Percentiles rank a stretch among this genome's conserved stretches.
Evolutionary conservation across 192 early-diverging fungal genomes (phyloP).

Genomic region (Lobulomyces angularis): DNA sequence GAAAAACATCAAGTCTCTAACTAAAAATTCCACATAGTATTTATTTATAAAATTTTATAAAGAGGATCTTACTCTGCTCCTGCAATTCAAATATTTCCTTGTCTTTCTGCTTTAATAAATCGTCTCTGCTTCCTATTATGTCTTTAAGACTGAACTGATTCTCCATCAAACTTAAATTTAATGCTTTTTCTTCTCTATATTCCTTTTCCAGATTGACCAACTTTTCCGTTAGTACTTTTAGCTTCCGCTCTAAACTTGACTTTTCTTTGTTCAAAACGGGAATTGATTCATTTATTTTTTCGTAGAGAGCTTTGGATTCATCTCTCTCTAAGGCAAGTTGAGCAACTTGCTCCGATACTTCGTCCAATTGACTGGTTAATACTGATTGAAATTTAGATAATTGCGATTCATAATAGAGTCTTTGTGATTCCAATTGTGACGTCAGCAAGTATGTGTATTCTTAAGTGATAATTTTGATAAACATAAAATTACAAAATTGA

Average conservation of each 20-base stretch:
- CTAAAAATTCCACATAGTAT: no score
- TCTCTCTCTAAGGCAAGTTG: no score
- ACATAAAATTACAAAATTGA: slow-evolving; percentile 35
- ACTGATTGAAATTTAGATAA: slow-evolving; percentile 24
- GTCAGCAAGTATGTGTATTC: slow-evolving; percentile 77
- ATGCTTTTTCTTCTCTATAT: slow-evolving; percentile 58
- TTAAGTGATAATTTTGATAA: slow-evolving; percentile 58
- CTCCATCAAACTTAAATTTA: slow-evolving; percentile 38
- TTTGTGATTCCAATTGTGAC: slow-evolving; percentile 78
- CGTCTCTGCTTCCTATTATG: slow-evolving; percentile 40
- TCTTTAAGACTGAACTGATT: slow-evolving; percentile 54
- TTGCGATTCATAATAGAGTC: slow-evolving; percentile 68
- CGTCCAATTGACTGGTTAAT: no score
- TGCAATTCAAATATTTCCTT: slow-evolving; percentile 50
- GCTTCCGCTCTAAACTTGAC: slow-evolving; percentile 37
- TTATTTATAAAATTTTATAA: no score
- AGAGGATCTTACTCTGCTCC: no score
- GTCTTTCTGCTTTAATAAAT: slow-evolving; percentile 41
- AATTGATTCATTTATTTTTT: slow-evolving; percentile 16
- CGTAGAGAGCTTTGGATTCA: no score
- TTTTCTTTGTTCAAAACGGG: slow-evolving; percentile 26
- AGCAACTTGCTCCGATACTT: no score
- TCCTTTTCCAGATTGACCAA: slow-evolving; percentile 38
- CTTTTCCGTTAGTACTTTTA: slow-evolving; percentile 45
- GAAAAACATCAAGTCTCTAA: slow-evolving; percentile 83